Evolutionary conservation across 2,329 filamentous ascomycete genomes (phyloP).

Genomic region (Aspergillus sp.): DNA sequence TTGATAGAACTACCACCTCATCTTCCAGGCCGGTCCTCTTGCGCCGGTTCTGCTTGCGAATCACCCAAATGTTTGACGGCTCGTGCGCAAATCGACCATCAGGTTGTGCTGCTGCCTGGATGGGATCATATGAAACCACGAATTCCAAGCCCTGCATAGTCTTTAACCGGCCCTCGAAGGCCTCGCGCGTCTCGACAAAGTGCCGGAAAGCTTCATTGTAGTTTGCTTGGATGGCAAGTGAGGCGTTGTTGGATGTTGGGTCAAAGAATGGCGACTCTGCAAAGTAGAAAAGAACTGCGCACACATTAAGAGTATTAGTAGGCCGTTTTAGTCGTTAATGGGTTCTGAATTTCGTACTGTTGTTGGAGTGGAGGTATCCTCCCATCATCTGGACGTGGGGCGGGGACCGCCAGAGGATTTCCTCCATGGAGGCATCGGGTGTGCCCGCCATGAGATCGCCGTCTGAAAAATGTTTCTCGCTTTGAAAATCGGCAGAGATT

Average conservation of each 20-base stretch:
- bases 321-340: no score
- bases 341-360: slow-evolving; percentile 34
- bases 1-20: slow-evolving; percentile 56
- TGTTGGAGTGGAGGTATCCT: slow-evolving; percentile 48
- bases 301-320: background rate
- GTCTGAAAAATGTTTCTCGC: background rate
- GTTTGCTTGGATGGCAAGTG: slow-evolving; percentile 54
- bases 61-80: slow-evolving; percentile 58
- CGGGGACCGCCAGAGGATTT: slow-evolving; percentile 49
- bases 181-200: slow-evolving; percentile 56
- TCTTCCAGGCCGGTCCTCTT: slow-evolving; percentile 47
- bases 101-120: slow-evolving; percentile 48
- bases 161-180: slow-evolving; percentile 57
- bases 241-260: slow-evolving; percentile 60
- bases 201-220: slow-evolving; percentile 52
- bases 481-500: background rate
- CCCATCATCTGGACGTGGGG: slow-evolving; percentile 50
- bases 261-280: slow-evolving; percentile 66
- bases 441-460: slow-evolving; percentile 32
- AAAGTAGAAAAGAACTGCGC: slow-evolving; percentile 62
- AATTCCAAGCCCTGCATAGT: slow-evolving; percentile 62
- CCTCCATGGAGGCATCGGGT: slow-evolving; percentile 44
- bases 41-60: slow-evolving; percentile 59
- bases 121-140: slow-evolving; percentile 59
- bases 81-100: slow-evolving; percentile 46